Percentiles rank a stretch among this genome's conserved stretches.
Evolutionary conservation across 805 yeast genomes (phyloP).

Genomic region (Starmera quercuum): DNA sequence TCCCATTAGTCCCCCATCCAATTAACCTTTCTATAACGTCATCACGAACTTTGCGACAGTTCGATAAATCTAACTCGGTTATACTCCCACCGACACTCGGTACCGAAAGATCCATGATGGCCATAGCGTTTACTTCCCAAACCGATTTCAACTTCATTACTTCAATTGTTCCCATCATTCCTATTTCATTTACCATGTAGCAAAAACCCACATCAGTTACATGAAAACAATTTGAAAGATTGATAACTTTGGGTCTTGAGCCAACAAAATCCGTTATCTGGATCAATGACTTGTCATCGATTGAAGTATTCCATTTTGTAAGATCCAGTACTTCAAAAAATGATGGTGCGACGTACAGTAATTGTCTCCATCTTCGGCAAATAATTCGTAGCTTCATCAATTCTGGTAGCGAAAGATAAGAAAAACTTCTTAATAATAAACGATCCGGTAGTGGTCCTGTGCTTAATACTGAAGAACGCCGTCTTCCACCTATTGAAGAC

Average conservation of each 20-base stretch:
- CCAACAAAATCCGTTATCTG: constrained; percentile 66
- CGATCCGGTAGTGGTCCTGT: constrained; percentile 58
- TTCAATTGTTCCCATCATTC: constrained; percentile 52
- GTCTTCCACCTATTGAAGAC: constrained; percentile 34
- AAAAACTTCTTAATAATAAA: constrained; percentile 45
- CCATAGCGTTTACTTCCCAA: constrained; percentile 78
- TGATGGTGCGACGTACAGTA: constrained; percentile 48
- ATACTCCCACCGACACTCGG: constrained; percentile 55
- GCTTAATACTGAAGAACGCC: constrained; percentile 51
- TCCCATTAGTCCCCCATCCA: constrained; percentile 35
- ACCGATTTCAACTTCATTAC: constrained; percentile 55
- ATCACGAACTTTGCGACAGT: constrained; percentile 68
- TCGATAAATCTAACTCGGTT: constrained; percentile 56
- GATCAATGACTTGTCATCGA: constrained; percentile 50
- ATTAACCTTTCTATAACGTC: constrained; percentile 63
- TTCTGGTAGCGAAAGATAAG: constrained; percentile 45
- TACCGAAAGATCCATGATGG: constrained; percentile 69
- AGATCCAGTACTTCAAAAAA: constrained; percentile 48
- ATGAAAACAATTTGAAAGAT: constrained; percentile 70
- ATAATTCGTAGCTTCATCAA: constrained; percentile 52
- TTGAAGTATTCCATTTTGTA: constrained; percentile 51
- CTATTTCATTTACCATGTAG: constrained; percentile 62
- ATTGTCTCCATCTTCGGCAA: constrained; percentile 62
- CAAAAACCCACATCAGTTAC: constrained; percentile 70
- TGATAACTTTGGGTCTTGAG: constrained; percentile 50